Evolutionary conservation across 2,329 filamentous ascomycete species (phyloP).

Genomic region (Stromatinia cepivora): DNA sequence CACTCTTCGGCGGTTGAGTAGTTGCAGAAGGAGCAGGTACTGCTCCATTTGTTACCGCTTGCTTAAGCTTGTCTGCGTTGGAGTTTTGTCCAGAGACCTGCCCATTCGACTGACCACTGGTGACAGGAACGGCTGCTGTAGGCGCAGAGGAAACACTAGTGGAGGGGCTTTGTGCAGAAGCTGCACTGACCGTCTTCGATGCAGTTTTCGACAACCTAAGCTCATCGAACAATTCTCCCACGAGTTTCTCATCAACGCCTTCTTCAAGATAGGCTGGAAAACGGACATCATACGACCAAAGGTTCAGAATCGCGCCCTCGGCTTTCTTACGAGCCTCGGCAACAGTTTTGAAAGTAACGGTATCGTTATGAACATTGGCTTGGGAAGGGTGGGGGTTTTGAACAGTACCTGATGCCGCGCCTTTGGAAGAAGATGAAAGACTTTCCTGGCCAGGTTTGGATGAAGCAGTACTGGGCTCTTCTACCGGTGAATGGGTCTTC

Average conservation of each 20-base stretch:
- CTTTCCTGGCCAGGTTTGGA: conserved; percentile 10
- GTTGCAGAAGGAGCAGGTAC: not conserved
- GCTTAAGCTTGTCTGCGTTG: not conserved
- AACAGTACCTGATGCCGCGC: not conserved
- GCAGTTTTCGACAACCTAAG: conserved; percentile 54
- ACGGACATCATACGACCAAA: conserved; percentile 66
- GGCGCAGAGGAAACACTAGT: conserved; percentile 11
- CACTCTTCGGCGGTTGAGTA: conserved; percentile 28
- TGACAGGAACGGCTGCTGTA: not conserved
- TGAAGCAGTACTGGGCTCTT: not conserved
- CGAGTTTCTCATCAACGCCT: conserved; percentile 63
- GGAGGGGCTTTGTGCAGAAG: conserved; percentile 12
- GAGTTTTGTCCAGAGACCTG: not conserved
- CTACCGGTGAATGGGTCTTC: not conserved
- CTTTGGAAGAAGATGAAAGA: not conserved
- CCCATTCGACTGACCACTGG: conserved; percentile 1
- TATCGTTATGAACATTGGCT: not conserved
- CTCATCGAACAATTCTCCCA: conserved; percentile 67
- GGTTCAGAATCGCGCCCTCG: conserved; percentile 64
- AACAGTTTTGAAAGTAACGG: conserved; percentile 25
- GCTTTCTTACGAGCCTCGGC: conserved; percentile 52
- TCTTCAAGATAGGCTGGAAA: conserved; percentile 74
- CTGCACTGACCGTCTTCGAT: conserved; percentile 27
- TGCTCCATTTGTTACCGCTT: conserved; percentile 3
- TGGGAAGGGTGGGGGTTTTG: not conserved